Conservation (phyloP, 106 monocot species). For the Ottelia alismoides region DNA sequence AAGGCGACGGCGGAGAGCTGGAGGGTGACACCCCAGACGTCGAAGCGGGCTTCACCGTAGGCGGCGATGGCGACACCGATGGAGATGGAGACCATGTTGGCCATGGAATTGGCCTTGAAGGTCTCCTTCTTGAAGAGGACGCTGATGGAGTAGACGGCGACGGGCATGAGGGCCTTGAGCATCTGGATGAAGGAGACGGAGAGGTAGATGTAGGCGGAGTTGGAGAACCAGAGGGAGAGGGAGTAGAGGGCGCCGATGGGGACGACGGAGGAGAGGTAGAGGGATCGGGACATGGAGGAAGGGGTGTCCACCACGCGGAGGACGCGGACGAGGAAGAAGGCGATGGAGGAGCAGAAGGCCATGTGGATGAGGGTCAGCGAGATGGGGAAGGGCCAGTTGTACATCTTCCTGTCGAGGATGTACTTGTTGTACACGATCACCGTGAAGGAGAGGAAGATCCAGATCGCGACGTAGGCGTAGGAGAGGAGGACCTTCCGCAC, state of each 20-base stretch:
- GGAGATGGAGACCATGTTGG: too few species aligned
- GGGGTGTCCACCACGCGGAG: slow-evolving; percentile 15
- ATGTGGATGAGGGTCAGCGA: slow-evolving; percentile 25
- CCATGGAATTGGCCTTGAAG: too few species aligned
- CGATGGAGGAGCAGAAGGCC: slow-evolving; percentile 23
- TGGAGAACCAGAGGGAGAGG: slow-evolving; percentile 53
- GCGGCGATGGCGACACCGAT: too few species aligned
- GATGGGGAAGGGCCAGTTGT: slow-evolving; percentile 28
- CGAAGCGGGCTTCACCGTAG: too few species aligned
- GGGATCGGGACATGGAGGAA: slow-evolving; percentile 19
- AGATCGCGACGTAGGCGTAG: slow-evolving; percentile 19
- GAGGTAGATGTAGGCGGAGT: slow-evolving; percentile 60
- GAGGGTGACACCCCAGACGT: too few species aligned
- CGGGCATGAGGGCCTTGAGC: slow-evolving; percentile 63
- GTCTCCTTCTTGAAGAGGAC: too few species aligned
- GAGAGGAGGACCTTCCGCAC: slow-evolving; percentile 16
- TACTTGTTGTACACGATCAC: slow-evolving; percentile 29
- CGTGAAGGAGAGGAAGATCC: slow-evolving; percentile 27
- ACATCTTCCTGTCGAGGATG: slow-evolving; percentile 23
- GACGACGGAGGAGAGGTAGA: slow-evolving; percentile 43
- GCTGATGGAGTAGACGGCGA: slow-evolving; percentile 52
- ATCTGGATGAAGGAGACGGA: slow-evolving; percentile 66
- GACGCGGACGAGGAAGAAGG: slow-evolving; percentile 14
- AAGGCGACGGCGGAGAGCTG: too few species aligned
- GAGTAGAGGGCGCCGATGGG: slow-evolving; percentile 52